Evolutionary conservation across 2,329 filamentous ascomycete genomes (phyloP).

Genomic region (Colletotrichum endophyticum): DNA sequence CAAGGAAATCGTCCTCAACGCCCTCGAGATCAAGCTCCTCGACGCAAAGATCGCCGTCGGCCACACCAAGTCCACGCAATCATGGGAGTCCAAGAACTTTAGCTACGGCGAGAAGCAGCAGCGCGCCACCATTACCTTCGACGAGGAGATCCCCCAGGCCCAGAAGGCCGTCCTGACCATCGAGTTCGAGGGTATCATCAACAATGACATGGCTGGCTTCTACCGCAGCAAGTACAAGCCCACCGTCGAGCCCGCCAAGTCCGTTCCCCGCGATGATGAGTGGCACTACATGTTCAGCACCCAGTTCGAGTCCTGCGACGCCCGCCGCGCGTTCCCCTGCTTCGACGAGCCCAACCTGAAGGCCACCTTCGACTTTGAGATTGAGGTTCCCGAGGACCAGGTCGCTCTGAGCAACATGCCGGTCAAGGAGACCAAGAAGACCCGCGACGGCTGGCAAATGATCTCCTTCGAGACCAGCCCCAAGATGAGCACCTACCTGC

Average conservation of each 20-base stretch:
- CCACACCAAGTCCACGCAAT: slow-evolving; percentile 60
- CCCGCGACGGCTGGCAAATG: slow-evolving; percentile 68
- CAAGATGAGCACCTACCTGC: slow-evolving; percentile 88
- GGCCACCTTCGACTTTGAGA: slow-evolving; percentile 91
- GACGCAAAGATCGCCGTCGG: slow-evolving; percentile 65
- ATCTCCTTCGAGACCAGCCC: slow-evolving; percentile 86
- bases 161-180: slow-evolving; percentile 72
- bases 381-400: slow-evolving; percentile 89
- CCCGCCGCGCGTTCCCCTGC: slow-evolving; percentile 92
- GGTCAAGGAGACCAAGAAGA: slow-evolving; percentile 70
- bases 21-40: slow-evolving; percentile 81
- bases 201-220: slow-evolving; percentile 92
- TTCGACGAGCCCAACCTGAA: slow-evolving; percentile 98
- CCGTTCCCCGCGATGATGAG: slow-evolving; percentile 76
- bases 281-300: slow-evolving; percentile 86
- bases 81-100: slow-evolving; percentile 69
- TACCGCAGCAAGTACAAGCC: slow-evolving; percentile 96
- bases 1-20: slow-evolving; percentile 82
- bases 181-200: slow-evolving; percentile 81
- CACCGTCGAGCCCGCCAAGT: slow-evolving; percentile 69
- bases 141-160: slow-evolving; percentile 70
- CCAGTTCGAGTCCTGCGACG: slow-evolving; percentile 97
- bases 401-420: slow-evolving; percentile 96
- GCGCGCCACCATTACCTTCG: slow-evolving; percentile 79
- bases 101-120: slow-evolving; percentile 85